Conservation (phyloP, 2,329 filamentous ascomycete species). For the Diaporthe nobilis region DNA sequence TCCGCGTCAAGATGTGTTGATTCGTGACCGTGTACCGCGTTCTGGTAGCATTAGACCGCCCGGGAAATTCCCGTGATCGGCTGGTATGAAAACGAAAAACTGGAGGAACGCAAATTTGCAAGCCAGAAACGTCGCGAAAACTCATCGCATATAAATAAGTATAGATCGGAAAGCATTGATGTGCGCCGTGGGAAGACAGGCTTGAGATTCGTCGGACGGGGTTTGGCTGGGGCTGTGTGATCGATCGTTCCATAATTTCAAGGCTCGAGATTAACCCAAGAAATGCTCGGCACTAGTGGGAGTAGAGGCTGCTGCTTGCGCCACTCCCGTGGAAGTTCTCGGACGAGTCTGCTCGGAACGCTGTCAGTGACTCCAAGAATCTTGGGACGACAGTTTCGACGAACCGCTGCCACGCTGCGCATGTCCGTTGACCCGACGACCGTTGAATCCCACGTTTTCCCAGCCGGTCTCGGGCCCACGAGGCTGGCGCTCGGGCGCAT, state of each 20-base stretch:
- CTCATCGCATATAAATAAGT: conserved; percentile 32
- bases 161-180: conserved; percentile 33
- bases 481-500: conserved; percentile 73
- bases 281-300: conserved; percentile 35
- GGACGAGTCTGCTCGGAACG: conserved; percentile 42
- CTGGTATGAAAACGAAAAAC: conserved; percentile 35
- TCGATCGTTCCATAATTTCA: conserved; percentile 28
- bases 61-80: background rate
- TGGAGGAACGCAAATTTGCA: conserved; percentile 12
- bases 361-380: conserved; percentile 42
- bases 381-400: conserved; percentile 41
- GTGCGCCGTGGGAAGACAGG: conserved; percentile 35
- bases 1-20: conserved; percentile 34
- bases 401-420: conserved; percentile 72
- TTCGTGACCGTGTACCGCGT: conserved; percentile 37
- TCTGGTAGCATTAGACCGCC: conserved; percentile 38
- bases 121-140: conserved; percentile 28
- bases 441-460: conserved; percentile 69
- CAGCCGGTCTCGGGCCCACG: conserved; percentile 71
- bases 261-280: conserved; percentile 23
- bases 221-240: conserved; percentile 17
- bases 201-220: conserved; percentile 34
- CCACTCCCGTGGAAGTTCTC: conserved; percentile 41
- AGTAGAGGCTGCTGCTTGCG: conserved; percentile 41
- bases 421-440: conserved; percentile 71